These are phyloP conservation scores for Cucumis hystrix DNA, from an alignment of 306 rosid species.

Conservation along the genomic window DNA sequence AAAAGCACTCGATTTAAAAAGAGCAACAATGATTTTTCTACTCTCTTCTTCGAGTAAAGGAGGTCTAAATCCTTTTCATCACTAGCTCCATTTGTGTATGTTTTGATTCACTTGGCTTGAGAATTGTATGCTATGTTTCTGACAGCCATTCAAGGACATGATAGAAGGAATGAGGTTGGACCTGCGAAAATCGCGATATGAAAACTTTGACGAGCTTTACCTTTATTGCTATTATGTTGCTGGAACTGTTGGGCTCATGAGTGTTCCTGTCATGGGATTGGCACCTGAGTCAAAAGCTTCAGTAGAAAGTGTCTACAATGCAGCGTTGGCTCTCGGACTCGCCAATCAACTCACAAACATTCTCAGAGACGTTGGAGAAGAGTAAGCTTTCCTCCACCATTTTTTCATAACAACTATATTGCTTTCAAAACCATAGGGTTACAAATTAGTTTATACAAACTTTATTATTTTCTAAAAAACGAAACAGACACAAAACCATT, in stretches of 20 bases:
- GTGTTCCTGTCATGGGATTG: slow-evolving; percentile 97
- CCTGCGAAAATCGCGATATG: slow-evolving; percentile 70
- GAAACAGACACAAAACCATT: not conserved
- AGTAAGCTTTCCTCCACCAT: slow-evolving; percentile 39
- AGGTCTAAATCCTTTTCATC: not conserved
- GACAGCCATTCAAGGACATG: slow-evolving; percentile 93
- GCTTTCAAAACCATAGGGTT: not conserved
- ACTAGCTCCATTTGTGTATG: not conserved
- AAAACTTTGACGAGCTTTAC: slow-evolving; percentile 80
- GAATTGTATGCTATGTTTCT: not conserved
- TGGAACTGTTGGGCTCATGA: slow-evolving; percentile 98
- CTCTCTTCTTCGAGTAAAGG: not conserved
- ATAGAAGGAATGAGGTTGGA: slow-evolving; percentile 93
- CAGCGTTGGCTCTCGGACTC: slow-evolving; percentile 86
- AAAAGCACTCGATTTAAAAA: not conserved
- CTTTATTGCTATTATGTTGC: slow-evolving; percentile 97
- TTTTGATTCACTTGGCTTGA: not conserved
- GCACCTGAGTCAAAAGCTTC: slow-evolving; percentile 69
- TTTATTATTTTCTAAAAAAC: not conserved
- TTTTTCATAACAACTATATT: not conserved
- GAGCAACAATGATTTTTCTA: not conserved
- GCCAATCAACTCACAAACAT: slow-evolving; percentile 98
- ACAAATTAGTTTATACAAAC: not conserved
- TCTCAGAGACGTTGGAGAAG: slow-evolving; percentile 97
- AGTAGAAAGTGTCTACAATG: slow-evolving; percentile 68